Evolutionary conservation across 2,329 filamentous ascomycete genomes (phyloP), one percentile per base, ranked within the genome.

Genomic region (Sphaerostilbella broomeana): DNA sequence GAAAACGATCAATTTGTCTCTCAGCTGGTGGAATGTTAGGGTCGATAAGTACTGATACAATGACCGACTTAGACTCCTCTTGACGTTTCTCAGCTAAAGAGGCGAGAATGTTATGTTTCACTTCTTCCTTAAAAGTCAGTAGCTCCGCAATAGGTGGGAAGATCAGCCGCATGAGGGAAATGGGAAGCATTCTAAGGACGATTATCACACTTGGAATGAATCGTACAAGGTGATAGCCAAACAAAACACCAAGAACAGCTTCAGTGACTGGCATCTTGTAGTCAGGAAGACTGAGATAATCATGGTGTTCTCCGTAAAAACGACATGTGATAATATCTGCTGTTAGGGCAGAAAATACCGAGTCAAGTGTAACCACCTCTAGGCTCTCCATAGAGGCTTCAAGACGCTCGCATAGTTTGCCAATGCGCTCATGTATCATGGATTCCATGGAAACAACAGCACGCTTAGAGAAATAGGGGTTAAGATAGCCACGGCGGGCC

Each of bases 381-480:
- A 26, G 28, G 6, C 25, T 18, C 2, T 31, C 18, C 16, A 30
- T 34, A 8, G 25, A 34, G 9, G 7, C 28, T 9, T 45, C 37
- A 4, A 48, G 19, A 5, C 46, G 46, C 7, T 25, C 19, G 19
- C 32, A 27, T 8, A 49, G 42, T 32, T 24, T 38, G 16, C 17
- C 30, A 13, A 46, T 42, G 11, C 41, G 44, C 27, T 50, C 44
- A 13, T 47, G 34, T 3, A 53, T 45, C 10, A 48, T 41, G 5
- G 48, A 38, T 28, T 47, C 45, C 17, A 53, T 35, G 10, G 16
- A 27, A 2, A 40, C 15, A 12, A 54, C 33, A 12, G 47, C 39
- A 12, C 43, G 43, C 44, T 50, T 49, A 11, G 53, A 57, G 42
- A 56, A 58, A 35, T 47, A 56, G 12, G 42, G 41, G 18, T 47